Conservation (phyloP, 371 early-diverging fungal genomes). For the Mucor circinelloides region DNA sequence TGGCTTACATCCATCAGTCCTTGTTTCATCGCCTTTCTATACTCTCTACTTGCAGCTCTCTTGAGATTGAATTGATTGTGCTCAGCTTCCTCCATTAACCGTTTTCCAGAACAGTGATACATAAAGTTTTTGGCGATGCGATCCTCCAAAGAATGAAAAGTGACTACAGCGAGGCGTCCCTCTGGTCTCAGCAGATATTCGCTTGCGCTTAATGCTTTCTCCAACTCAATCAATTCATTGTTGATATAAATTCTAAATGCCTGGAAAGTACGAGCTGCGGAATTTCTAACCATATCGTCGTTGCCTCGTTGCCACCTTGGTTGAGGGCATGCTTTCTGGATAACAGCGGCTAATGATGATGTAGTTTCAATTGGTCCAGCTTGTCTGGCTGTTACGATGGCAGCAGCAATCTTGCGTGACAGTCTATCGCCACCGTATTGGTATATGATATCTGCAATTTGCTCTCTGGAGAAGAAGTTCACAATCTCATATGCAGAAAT, state of each 20-base stretch:
- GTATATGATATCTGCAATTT: slow-evolving; percentile 67
- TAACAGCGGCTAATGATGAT: slow-evolving; percentile 50
- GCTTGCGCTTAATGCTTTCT: slow-evolving; percentile 52
- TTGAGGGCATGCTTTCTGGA: slow-evolving; percentile 57
- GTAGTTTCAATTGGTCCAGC: slow-evolving; percentile 59
- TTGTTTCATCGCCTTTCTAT: slow-evolving; percentile 20
- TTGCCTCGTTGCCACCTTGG: slow-evolving; percentile 49
- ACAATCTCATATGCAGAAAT: slow-evolving; percentile 59
- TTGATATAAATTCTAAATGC: slow-evolving; percentile 73
- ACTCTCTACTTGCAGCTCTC: slow-evolving; percentile 33
- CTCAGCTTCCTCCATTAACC: slow-evolving; percentile 26
- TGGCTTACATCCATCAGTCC: not conserved
- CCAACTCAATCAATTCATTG: slow-evolving; percentile 68
- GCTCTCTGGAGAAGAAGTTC: slow-evolving; percentile 55
- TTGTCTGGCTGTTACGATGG: slow-evolving; percentile 61
- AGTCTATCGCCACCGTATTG: slow-evolving; percentile 65
- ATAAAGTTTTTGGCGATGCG: slow-evolving; percentile 69
- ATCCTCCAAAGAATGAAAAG: slow-evolving; percentile 81
- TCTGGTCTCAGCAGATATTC: slow-evolving; percentile 55
- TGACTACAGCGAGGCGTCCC: slow-evolving; percentile 63
- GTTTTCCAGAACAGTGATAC: slow-evolving; percentile 39
- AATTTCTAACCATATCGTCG: slow-evolving; percentile 53
- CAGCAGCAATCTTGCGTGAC: slow-evolving; percentile 63
- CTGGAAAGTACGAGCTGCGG: slow-evolving; percentile 59
- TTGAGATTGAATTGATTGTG: slow-evolving; percentile 42